Percentiles rank a stretch among this genome's conserved stretches.
These are phyloP conservation scores for Colletotrichum liaoningense DNA, from an alignment of 2,329 filamentous ascomycete genomes.

Conservation along the genomic window DNA sequence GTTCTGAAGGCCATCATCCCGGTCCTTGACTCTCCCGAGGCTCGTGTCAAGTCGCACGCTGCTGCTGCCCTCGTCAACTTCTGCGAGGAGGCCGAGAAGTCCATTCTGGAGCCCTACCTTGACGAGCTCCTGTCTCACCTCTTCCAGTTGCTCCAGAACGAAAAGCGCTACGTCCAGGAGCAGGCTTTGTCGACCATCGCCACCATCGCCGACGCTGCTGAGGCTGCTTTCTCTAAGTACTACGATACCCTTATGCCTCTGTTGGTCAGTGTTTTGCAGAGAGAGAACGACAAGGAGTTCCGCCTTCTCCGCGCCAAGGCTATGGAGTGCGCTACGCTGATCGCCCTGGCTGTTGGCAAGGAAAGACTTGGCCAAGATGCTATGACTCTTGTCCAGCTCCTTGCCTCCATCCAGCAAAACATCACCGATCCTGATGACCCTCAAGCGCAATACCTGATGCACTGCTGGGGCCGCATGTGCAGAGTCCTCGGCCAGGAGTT, in stretches of 20 bases:
- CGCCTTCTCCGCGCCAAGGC: conserved; percentile 93
- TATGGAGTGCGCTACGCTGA: conserved; percentile 98
- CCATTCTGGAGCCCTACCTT: conserved; percentile 90
- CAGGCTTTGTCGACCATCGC: conserved; percentile 98
- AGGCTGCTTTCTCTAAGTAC: conserved; percentile 93
- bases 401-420: conserved; percentile 86
- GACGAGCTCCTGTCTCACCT: conserved; percentile 87
- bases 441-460: conserved; percentile 95
- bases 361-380: conserved; percentile 91
- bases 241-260: conserved; percentile 97
- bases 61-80: conserved; percentile 99
- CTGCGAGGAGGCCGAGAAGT: conserved; percentile 97
- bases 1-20: conserved; percentile 93
- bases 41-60: conserved; percentile 95
- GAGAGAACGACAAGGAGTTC: conserved; percentile 94
- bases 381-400: conserved; percentile 84
- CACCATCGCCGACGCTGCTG: conserved; percentile 97
- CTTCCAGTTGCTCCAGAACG: conserved; percentile 87
- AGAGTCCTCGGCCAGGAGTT: conserved; percentile 92
- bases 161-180: conserved; percentile 97
- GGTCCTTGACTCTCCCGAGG: conserved; percentile 88
- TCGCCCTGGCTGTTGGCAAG: conserved; percentile 93
- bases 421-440: conserved; percentile 94
- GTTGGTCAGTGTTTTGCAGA: conserved; percentile 87
- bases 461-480: conserved; percentile 99